Base-by-base conservation (phyloP, 1,139 yeast genomes). In the Geotrichum bryndzae region DNA sequence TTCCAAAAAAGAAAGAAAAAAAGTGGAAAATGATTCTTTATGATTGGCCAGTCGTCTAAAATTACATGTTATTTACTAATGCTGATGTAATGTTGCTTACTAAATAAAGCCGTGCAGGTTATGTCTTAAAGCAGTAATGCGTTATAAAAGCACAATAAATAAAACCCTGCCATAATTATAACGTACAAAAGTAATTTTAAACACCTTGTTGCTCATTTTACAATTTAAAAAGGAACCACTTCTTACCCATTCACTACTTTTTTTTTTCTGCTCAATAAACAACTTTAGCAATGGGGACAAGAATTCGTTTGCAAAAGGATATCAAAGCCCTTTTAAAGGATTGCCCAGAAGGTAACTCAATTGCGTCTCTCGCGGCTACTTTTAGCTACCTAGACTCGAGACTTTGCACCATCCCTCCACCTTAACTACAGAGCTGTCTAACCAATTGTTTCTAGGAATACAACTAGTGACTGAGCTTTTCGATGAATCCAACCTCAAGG, bases 401-500 rank as follows among this genome's bases (percentile, higher is more conserved):
- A 27, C 31, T 27, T 27, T 3, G 6, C 31, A 27, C 1, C 6
- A 3, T 27, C 51, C 15, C 22, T 45, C 2, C 11, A 11, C 15
- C 25, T 13, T 38, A 29, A 29, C 11, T 23, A 38, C 35, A 38
- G 13, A 25, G 22, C 54, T 33, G 23, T 13, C 52, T 29, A 52
- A 51, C 56, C 22, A 38, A 22, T 18, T 10, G 3, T 13, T 27
- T 23, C 41, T 52, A 67, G 76, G 76, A 7, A 66, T 71, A 52
- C 61, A 66, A 11, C 66, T 73, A 15, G 68, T 67, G 27, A 66
- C 59, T 2, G 64, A 61, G 23, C 54, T 58, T 8, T 25, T 61
- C 3, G 57, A 70, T 51, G 69, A 75, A 1, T 73, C 73, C 53
- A 70, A 70, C 38, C 60, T 77, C 54, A 64, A 64, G 27, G 68